A percentile compares a stretch with the other conserved stretches of the same genome.
Conservation (phyloP, 139 green algal species). For the Chlorella sp. region DNA sequence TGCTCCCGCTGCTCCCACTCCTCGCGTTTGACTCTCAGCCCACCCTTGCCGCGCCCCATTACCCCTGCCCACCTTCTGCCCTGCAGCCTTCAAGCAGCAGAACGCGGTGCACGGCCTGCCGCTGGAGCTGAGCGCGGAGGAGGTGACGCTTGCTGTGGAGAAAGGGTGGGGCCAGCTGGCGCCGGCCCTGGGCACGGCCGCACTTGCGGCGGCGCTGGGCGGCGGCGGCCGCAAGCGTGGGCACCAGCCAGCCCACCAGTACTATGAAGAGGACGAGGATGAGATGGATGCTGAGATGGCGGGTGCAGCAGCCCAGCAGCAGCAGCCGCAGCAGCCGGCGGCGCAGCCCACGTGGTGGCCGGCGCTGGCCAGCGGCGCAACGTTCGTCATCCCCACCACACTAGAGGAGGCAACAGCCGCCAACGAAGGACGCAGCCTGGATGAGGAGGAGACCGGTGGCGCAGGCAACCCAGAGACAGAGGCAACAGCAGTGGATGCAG, state of each 20-base stretch:
- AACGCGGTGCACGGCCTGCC: conserved; percentile 61
- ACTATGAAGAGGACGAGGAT: conserved; percentile 20
- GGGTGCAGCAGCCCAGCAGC: conserved; percentile 16
- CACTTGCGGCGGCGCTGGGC: background rate
- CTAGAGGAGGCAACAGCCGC: background rate
- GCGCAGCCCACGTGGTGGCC: conserved; percentile 23
- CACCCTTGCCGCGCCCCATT: background rate
- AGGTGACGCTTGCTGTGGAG: conserved; percentile 51
- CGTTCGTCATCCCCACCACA: conserved; percentile 32
- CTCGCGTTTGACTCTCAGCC: background rate
- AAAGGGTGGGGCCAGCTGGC: conserved; percentile 30
- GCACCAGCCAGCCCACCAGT: background rate
- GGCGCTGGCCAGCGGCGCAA: conserved; percentile 18
- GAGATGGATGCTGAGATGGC: background rate
- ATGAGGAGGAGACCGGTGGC: too few species aligned
- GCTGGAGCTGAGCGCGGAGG: conserved; percentile 52
- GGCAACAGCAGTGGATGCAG: background rate
- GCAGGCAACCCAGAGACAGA: too few species aligned
- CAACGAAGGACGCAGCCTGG: background rate
- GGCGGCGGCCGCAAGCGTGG: background rate
- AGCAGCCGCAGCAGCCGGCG: background rate
- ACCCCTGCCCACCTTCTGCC: background rate
- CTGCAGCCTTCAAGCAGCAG: conserved; percentile 65
- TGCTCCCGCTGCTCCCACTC: background rate
- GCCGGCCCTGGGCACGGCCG: background rate